phyloP scores from a whole-genome alignment of 2,329 filamentous ascomycete genomes.

The Nannizzia gypsea region DNA sequence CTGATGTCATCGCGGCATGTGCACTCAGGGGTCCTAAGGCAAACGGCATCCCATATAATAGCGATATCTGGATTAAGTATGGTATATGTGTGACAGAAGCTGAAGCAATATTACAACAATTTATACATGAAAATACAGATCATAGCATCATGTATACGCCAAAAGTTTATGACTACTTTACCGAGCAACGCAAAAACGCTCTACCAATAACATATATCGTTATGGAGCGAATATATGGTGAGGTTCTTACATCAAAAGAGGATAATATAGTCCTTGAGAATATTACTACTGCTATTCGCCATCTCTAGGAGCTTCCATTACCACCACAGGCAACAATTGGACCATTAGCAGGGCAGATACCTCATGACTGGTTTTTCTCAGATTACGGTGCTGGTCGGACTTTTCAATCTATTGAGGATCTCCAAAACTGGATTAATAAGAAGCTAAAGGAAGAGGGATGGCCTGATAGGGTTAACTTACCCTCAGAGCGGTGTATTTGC shows the following conservation, averaged over 20 bases:
- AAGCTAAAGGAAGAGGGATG: not conserved
- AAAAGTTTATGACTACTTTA: not conserved
- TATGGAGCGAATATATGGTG: not conserved
- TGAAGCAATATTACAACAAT: not conserved
- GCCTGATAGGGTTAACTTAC: not conserved
- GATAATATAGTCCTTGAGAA: not conserved
- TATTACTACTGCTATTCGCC: not conserved
- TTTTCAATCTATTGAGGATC: not conserved
- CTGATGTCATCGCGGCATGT: not conserved
- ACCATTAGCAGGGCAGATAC: not conserved
- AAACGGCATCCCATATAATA: not conserved
- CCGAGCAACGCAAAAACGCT: not conserved
- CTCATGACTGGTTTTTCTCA: not conserved
- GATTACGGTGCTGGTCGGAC: not conserved
- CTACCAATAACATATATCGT: not conserved
- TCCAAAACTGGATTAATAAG: not conserved
- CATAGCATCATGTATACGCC: not conserved
- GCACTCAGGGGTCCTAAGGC: not conserved
- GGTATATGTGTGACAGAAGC: not conserved
- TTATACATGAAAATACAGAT: not conserved
- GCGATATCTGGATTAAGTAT: not conserved
- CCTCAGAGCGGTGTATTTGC: not conserved
- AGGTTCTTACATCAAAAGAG: not conserved
- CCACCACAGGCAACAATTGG: not conserved
- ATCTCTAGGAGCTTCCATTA: not conserved